Evolutionary conservation across 139 green algal species (phyloP).

Genomic region (Raphidocelis subcapitata): DNA sequence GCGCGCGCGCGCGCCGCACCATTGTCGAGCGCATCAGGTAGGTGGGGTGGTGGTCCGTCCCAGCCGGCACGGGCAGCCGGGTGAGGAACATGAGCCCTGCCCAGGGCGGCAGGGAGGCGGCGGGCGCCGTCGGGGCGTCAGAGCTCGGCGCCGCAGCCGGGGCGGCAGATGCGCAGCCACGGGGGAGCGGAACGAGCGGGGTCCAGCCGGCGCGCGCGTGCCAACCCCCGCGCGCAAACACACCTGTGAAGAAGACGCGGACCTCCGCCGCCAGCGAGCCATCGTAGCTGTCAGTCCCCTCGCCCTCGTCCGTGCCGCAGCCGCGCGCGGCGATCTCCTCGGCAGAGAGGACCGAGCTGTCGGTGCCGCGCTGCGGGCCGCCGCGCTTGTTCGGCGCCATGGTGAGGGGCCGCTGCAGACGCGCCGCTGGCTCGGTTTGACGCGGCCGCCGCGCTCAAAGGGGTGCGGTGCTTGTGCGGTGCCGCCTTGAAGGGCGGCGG

Average conservation of each 20-base stretch:
- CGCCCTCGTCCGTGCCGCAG: conserved; percentile 33
- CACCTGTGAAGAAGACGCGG: conserved; percentile 51
- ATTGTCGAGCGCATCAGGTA: conserved; percentile 51
- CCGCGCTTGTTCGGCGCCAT: conserved; percentile 33
- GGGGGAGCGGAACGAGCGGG: too few species aligned
- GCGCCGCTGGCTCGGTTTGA: too few species aligned
- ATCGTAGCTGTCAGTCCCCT: conserved; percentile 31
- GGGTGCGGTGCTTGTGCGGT: too few species aligned
- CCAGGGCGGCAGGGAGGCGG: neutral
- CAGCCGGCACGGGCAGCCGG: conserved; percentile 38
- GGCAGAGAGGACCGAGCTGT: conserved; percentile 24
- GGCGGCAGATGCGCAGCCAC: too few species aligned
- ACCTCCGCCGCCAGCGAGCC: conserved; percentile 21
- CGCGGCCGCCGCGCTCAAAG: too few species aligned
- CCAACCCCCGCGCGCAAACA: too few species aligned
- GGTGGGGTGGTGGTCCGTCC: conserved; percentile 54
- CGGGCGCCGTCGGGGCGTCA: too few species aligned
- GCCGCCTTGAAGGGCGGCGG: too few species aligned
- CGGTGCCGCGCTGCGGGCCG: conserved; percentile 6
- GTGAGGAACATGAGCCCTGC: conserved; percentile 59
- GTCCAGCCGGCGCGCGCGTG: too few species aligned
- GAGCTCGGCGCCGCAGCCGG: too few species aligned
- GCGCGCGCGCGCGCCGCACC: conserved; percentile 2
- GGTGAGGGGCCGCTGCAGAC: too few species aligned
- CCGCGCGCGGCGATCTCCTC: conserved; percentile 45